Evolutionary conservation across 768 basidiomycete species (phyloP).

Genomic region (Pleurotus pulmonarius): DNA sequence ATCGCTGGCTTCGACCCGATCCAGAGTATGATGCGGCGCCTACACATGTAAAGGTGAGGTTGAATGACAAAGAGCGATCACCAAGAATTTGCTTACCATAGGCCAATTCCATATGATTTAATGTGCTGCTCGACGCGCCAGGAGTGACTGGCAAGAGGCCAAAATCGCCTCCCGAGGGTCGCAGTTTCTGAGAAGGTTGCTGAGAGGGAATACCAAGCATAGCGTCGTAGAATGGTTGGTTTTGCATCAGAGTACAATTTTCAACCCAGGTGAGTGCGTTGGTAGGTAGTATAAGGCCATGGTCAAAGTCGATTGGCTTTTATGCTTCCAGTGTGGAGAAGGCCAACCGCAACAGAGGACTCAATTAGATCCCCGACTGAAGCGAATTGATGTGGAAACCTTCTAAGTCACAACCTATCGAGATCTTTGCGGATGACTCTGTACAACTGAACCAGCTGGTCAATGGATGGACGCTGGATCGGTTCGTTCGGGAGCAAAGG

Average conservation of each 20-base stretch:
- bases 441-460: background rate
- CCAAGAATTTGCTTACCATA: background rate
- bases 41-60: too few relatives aligned
- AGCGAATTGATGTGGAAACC: conserved; percentile 2
- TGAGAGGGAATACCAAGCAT: background rate
- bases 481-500: background rate
- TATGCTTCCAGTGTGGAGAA: background rate
- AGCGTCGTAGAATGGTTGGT: conserved; percentile 3
- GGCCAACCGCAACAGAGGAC: background rate
- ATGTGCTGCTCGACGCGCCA: background rate
- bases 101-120: background rate
- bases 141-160: background rate
- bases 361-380: conserved; percentile 7
- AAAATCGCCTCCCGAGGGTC: background rate
- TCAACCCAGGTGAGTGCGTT: background rate
- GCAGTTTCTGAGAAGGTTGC: background rate
- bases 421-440: background rate
- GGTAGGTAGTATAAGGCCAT: background rate
- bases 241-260: background rate
- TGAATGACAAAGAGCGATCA: too few relatives aligned
- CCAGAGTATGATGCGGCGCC: too few relatives aligned
- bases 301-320: background rate
- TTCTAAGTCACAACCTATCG: background rate
- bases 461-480: background rate
- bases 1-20: background rate